Percentiles rank a stretch among this genome's conserved stretches.
These are phyloP conservation scores for Neurospora sp. DNA, from an alignment of 495 filamentous ascomycete genomes.

Conservation along the genomic window DNA sequence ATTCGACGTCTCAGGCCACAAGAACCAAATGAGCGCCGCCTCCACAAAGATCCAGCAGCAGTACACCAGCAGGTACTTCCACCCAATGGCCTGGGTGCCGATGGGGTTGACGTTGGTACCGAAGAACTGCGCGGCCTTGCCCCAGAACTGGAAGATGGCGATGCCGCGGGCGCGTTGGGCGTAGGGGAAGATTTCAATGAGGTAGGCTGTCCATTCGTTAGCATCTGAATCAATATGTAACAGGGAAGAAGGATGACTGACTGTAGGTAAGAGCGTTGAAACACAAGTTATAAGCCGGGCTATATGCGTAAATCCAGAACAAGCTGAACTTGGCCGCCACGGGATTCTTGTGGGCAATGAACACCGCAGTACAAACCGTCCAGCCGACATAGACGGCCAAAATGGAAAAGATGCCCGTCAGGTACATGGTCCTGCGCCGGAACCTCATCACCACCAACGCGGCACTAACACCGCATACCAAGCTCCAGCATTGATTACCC, in stretches of 20 bases:
- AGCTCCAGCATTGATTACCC: constrained; percentile 47
- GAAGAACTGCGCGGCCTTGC: constrained; percentile 36
- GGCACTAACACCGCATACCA: constrained; percentile 43
- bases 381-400: constrained; percentile 49
- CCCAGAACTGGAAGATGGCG: constrained; percentile 55
- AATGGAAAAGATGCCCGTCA: constrained; percentile 44
- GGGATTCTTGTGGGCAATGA: constrained; percentile 24
- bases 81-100: constrained; percentile 46
- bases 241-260: constrained; percentile 19
- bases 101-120: constrained; percentile 57
- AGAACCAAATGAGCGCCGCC: constrained; percentile 46
- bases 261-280: constrained; percentile 62
- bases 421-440: constrained; percentile 49
- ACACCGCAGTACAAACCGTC: constrained; percentile 45
- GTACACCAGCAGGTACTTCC: constrained; percentile 46
- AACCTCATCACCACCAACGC: constrained; percentile 46
- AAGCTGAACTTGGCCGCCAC: constrained; percentile 34
- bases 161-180: constrained; percentile 51
- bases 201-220: constrained; percentile 36
- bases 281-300: constrained; percentile 52
- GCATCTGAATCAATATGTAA: neutral
- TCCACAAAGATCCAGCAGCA: constrained; percentile 51
- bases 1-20: constrained; percentile 54
- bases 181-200: constrained; percentile 57
- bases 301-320: constrained; percentile 58